A percentile compares a stretch with the other conserved stretches of the same genome.
Evolutionary conservation across 78 protist species (phyloP).

Genomic region (Speleostelium caveatum): DNA sequence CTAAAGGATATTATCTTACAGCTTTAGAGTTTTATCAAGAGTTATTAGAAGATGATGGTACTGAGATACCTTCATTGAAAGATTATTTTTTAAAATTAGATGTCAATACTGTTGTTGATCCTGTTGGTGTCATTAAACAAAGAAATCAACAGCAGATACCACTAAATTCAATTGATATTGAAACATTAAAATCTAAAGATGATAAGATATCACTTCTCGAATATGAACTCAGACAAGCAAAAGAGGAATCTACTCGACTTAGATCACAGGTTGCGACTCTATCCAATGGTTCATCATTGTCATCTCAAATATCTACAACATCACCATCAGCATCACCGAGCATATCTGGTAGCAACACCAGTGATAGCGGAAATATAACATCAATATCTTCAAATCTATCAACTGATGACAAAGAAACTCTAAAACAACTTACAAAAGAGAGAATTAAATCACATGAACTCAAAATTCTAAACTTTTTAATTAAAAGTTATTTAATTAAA

Average conservation of each 20-base stretch:
- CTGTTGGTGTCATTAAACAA: slow-evolving; percentile 5
- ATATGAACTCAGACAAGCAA: slow-evolving; percentile 59
- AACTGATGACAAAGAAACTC: slow-evolving; percentile 24
- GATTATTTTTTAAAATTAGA: background rate
- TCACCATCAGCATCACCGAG: background rate
- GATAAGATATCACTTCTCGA: slow-evolving; percentile 61
- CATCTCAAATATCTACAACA: background rate
- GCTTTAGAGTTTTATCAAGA: slow-evolving; percentile 78
- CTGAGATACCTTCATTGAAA: slow-evolving; percentile 33
- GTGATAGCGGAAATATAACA: background rate
- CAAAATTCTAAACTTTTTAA: slow-evolving; percentile 33
- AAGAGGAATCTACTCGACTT: slow-evolving; percentile 24
- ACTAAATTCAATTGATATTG: background rate
- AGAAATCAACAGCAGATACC: background rate
- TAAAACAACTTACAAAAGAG: slow-evolving; percentile 36
- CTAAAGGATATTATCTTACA: slow-evolving; percentile 67
- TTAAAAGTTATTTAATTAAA: slow-evolving; percentile 20
- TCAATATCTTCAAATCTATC: background rate
- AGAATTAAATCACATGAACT: slow-evolving; percentile 54
- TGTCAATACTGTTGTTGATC: background rate
- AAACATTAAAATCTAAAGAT: background rate
- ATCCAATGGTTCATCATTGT: background rate
- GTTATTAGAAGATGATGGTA: slow-evolving; percentile 67
- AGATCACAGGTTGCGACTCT: background rate
- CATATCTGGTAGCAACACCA: background rate